Base-by-base conservation (phyloP, 108 stramenopile species). In the Pseudonitzschia multistriata region DNA sequence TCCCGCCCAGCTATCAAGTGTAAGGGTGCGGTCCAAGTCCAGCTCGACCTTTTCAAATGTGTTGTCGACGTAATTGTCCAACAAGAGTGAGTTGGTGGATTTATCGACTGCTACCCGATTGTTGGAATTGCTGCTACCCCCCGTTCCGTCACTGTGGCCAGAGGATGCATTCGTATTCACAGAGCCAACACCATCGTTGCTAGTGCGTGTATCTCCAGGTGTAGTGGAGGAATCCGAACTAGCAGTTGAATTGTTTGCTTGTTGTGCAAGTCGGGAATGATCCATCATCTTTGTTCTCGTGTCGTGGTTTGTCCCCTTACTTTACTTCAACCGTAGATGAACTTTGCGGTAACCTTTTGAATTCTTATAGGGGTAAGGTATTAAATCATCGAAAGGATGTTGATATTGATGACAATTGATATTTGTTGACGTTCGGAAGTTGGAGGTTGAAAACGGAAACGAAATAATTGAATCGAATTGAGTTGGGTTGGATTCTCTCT, bases 251-350 rank as follows among this genome's bases (percentile, higher is more conserved):
- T 59, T 59, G 11, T 33, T 30, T 30, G 33, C n/a, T 59, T 59
- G 33, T 14, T 3, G 25, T n/a, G n/a, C n/a, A 17, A 35, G 7
- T 59, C 57, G 11, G 34, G 33, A 33, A 35, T 59, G 57, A 59
- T 59, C 57, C 57, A 59, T 59, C 57, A 59, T 59, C 57, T 35
- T 59, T 17, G 57, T 59, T 13, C 37, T 37, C 8, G 42, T 45
- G n/a, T n/a, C n/a, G n/a, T n/a, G n/a, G n/a, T n/a, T n/a, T n/a
- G n/a, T n/a, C n/a, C n/a, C n/a, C n/a, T n/a, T n/a, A n/a, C n/a
- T n/a, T n/a, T n/a, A n/a, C n/a, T n/a, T n/a, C n/a, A n/a, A n/a
- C n/a, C n/a, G n/a, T n/a, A n/a, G n/a, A n/a, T n/a, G n/a, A n/a
- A n/a, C n/a, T n/a, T n/a, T n/a, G n/a, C n/a, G n/a, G n/a, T n/a